A percentile compares a stretch with the other conserved stretches of the same genome.
Conservation (phyloP, 106 monocot species). For the Iris macrosiphon region DNA sequence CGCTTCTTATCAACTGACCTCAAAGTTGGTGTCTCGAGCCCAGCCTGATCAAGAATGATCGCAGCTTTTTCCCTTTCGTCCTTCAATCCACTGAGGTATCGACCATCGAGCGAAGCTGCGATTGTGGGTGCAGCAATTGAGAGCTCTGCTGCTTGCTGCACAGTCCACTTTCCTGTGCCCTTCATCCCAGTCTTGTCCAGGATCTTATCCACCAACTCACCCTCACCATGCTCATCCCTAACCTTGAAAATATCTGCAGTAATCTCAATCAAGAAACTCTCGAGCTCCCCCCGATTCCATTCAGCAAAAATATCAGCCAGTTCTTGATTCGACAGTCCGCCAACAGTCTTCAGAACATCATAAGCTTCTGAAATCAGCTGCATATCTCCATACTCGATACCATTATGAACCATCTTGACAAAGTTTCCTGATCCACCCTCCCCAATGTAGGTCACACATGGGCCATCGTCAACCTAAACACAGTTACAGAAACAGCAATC, state of each 20-base stretch:
- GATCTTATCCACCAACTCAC: constrained; percentile 26
- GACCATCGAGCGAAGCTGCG: constrained; percentile 18
- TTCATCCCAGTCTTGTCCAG: constrained; percentile 33
- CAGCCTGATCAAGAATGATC: constrained; percentile 21
- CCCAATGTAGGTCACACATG: constrained; percentile 28
- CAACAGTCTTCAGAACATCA: constrained; percentile 16
- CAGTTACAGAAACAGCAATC: neutral
- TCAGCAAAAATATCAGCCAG: constrained; percentile 19
- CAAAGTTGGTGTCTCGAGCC: constrained; percentile 13
- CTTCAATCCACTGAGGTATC: constrained; percentile 35
- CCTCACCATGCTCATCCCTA: constrained; percentile 14
- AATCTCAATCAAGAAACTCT: constrained; percentile 34
- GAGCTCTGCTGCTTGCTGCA: constrained; percentile 26
- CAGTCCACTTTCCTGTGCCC: constrained; percentile 30
- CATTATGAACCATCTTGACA: constrained; percentile 35
- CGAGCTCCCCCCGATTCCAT: constrained; percentile 32
- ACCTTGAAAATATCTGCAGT: constrained; percentile 28
- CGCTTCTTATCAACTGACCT: constrained; percentile 26
- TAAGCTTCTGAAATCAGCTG: constrained; percentile 34
- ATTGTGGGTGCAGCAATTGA: constrained; percentile 33
- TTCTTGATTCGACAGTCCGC: constrained; percentile 18
- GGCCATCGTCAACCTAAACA: constrained; percentile 24
- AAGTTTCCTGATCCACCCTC: constrained; percentile 26
- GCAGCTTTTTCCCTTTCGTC: constrained; percentile 42
- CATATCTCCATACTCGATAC: constrained; percentile 33